These are phyloP conservation scores for Trichophyton mentagrophytes DNA, from an alignment of 2,329 filamentous ascomycete species.

Conservation along the genomic window DNA sequence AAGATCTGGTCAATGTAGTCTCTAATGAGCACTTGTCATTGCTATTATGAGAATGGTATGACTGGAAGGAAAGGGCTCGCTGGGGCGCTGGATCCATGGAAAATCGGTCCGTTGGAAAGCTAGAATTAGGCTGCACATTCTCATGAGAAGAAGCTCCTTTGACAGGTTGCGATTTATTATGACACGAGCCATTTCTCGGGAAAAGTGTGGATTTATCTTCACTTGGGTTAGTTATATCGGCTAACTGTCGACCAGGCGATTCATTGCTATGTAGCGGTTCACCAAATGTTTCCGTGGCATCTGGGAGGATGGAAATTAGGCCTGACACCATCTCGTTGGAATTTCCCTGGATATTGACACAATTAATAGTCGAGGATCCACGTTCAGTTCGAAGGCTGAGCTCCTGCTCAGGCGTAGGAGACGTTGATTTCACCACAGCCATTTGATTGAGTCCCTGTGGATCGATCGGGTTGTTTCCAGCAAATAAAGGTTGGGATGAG, in stretches of 20 bases:
- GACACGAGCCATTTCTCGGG: neutral
- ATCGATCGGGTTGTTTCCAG: neutral
- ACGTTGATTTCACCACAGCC: neutral
- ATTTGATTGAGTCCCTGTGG: neutral
- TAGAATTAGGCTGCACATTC: neutral
- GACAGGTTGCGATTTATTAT: neutral
- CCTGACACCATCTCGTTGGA: neutral
- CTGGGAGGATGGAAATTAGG: neutral
- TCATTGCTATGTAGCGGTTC: neutral
- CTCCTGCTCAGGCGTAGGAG: neutral
- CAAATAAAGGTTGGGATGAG: neutral
- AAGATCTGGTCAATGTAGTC: neutral
- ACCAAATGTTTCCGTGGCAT: neutral
- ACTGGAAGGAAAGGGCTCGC: neutral
- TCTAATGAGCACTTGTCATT: neutral
- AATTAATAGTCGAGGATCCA: neutral
- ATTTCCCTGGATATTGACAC: neutral
- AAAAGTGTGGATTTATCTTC: neutral
- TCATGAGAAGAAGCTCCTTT: neutral
- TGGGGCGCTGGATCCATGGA: neutral
- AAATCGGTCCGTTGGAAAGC: neutral
- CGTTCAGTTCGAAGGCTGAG: neutral
- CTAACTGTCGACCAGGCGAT: neutral
- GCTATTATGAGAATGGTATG: neutral
- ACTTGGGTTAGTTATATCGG: neutral